Evolutionary conservation across 345 rosid species (phyloP).

Genomic region (Salix exigua): DNA sequence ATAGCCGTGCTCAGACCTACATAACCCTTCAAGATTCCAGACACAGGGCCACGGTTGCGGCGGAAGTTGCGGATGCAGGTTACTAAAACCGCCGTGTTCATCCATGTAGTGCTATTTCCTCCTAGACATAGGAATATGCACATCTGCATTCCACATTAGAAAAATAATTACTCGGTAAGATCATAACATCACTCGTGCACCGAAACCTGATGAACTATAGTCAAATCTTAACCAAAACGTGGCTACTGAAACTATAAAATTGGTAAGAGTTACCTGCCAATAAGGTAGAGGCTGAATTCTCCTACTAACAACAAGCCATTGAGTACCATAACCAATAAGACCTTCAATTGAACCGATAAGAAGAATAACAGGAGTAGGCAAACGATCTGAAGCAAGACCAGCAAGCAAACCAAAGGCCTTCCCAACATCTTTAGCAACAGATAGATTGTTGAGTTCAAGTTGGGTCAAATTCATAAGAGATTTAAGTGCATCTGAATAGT

Average conservation of each 20-base stretch:
- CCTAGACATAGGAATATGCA: slow-evolving; percentile 84
- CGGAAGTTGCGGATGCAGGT: slow-evolving; percentile 89
- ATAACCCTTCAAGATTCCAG: slow-evolving; percentile 88
- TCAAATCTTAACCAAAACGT: too few relatives aligned
- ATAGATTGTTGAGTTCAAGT: slow-evolving; percentile 69
- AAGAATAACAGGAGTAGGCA: slow-evolving; percentile 60
- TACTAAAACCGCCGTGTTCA: slow-evolving; percentile 91
- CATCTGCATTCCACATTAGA: slow-evolving; percentile 37
- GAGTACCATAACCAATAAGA: slow-evolving; percentile 83
- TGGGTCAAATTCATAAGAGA: slow-evolving; percentile 82
- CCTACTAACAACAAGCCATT: slow-evolving; percentile 83
- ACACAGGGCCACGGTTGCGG: slow-evolving; percentile 80
- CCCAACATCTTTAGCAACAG: slow-evolving; percentile 88
- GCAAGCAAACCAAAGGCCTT: slow-evolving; percentile 94
- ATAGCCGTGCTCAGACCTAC: slow-evolving; percentile 91
- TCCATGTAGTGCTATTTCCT: slow-evolving; percentile 97
- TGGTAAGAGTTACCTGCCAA: slow-evolving; percentile 62
- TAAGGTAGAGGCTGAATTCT: slow-evolving; percentile 63
- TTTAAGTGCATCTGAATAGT: slow-evolving; percentile 82
- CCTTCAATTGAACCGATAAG: slow-evolving; percentile 88
- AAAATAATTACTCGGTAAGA: neutral
- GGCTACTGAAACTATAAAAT: too few relatives aligned
- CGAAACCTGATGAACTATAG: too few relatives aligned
- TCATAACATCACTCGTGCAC: neutral
- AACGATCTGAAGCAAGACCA: slow-evolving; percentile 79